phyloP scores from a whole-genome alignment of 768 basidiomycete genomes.

The Daedaleopsis sinensis region DNA sequence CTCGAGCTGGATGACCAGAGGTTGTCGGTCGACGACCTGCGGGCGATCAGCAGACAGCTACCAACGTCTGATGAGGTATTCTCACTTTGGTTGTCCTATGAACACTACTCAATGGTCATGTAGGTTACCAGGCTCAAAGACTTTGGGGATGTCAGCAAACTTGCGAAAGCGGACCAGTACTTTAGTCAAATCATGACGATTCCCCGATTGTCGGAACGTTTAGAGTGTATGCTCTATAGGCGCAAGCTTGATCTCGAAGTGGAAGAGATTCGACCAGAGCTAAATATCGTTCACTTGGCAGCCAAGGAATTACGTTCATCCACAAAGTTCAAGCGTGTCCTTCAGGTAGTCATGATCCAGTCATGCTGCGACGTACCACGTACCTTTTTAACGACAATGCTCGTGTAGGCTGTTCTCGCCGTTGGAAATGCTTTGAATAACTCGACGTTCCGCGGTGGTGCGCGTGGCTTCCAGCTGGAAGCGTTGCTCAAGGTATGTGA shows the following conservation, averaged over 20 bases:
- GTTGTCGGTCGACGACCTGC: slow-evolving; percentile 76
- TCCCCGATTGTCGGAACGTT: slow-evolving; percentile 70
- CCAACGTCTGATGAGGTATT: slow-evolving; percentile 84
- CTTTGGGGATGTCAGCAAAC: slow-evolving; percentile 70
- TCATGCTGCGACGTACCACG: too few relatives aligned
- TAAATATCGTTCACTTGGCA: slow-evolving; percentile 73
- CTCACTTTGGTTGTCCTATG: not conserved
- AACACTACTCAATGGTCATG: not conserved
- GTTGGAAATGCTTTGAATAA: slow-evolving; percentile 86
- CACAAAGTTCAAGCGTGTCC: slow-evolving; percentile 62
- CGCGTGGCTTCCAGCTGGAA: slow-evolving; percentile 83
- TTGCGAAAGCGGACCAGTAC: slow-evolving; percentile 86
- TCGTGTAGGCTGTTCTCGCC: slow-evolving; percentile 61
- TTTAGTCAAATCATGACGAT: slow-evolving; percentile 78
- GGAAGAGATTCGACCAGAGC: slow-evolving; percentile 81
- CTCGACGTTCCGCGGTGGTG: slow-evolving; percentile 81
- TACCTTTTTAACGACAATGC: not conserved
- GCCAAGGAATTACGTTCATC: slow-evolving; percentile 70
- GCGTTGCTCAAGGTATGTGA: slow-evolving; percentile 72
- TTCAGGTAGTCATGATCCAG: slow-evolving; percentile 46
- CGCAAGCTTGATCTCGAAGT: slow-evolving; percentile 81
- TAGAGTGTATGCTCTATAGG: slow-evolving; percentile 85
- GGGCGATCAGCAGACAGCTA: slow-evolving; percentile 69
- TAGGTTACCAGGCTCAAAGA: slow-evolving; percentile 68
- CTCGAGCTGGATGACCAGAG: slow-evolving; percentile 70